Base-by-base conservation (phyloP, 352 stramenopile genomes). In the Discostella stelligera region DNA sequence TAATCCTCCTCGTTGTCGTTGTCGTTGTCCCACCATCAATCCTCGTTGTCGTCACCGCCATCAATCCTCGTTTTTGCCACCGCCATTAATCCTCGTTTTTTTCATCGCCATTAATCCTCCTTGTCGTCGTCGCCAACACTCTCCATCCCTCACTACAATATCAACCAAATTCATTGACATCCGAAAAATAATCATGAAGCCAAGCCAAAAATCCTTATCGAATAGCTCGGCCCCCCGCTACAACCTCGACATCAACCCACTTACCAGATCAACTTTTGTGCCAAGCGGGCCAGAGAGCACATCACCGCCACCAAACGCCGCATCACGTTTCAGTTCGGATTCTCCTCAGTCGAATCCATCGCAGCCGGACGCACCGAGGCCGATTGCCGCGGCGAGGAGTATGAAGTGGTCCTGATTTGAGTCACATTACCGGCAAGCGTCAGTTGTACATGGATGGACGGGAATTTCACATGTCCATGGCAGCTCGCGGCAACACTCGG, bases 321-420 rank as follows among this genome's bases (percentile, higher is more conserved):
- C 5, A 76, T 92, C 13, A 85, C 83, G 21, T 94, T 84, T 39
- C 56, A 80, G 27, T 94, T 92, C 80, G 88, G 88, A 2, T 91
- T 91, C 74, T 80, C 83, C 16, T 83, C 86, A 46, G 9, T 32
- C 0, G 18, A 82, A 37, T 76, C 86, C n/a, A 82, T 91, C 37
- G 59, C 66, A 14, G 30, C 66, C 10, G 86, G 86, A 23, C 50
- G 46, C 5, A 77, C 66, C 0, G 83, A 80, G 23, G 69, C 52
- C 6, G 77, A 91, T 16, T 91, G 84, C 55, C 80, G 88, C 0
- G 88, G 88, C 14, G 77, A 89, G 59, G 86, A 94, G 72, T 86
- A 94, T 63, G 84, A 94, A 64, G 82, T 94, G 0, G 77, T 80
- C 7, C 61, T 92, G 9, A 69, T 91, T 21, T 94, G 88, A 84